These are phyloP conservation scores for Cordyceps farinosa DNA, from an alignment of 2,329 filamentous ascomycete genomes.

Conservation along the genomic window DNA sequence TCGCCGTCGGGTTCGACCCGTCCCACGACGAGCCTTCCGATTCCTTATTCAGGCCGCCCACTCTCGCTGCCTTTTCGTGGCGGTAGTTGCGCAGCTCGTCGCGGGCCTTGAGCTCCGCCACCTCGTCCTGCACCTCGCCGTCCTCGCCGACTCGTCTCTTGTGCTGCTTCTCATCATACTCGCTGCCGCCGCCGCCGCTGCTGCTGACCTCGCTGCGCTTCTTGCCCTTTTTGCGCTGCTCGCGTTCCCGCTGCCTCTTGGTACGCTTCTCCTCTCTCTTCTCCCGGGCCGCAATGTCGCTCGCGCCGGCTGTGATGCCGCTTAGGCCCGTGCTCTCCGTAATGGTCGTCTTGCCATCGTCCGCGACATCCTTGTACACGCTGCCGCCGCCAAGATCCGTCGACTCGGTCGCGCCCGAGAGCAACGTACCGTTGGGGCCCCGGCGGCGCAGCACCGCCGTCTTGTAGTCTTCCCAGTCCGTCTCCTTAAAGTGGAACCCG, in stretches of 20 bases:
- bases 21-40: slow-evolving; percentile 78
- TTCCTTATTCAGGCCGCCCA: slow-evolving; percentile 83
- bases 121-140: slow-evolving; percentile 57
- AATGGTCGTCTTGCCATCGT: slow-evolving; percentile 43
- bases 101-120: slow-evolving; percentile 60
- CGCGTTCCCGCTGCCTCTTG: slow-evolving; percentile 40
- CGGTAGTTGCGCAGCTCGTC: slow-evolving; percentile 78
- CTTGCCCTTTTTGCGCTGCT: slow-evolving; percentile 20
- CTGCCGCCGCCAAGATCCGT: slow-evolving; percentile 86
- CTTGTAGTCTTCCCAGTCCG: slow-evolving; percentile 99
- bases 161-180: slow-evolving; percentile 8
- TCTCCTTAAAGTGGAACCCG: slow-evolving; percentile 79
- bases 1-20: slow-evolving; percentile 65
- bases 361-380: slow-evolving; percentile 70
- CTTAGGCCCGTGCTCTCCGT: slow-evolving; percentile 46
- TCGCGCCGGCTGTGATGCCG: slow-evolving; percentile 56
- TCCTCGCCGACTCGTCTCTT: slow-evolving; percentile 52
- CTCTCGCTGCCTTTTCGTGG: slow-evolving; percentile 77
- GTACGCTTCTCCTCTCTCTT: slow-evolving; percentile 52
- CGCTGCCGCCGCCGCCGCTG: slow-evolving; percentile 28
- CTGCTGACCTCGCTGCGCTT: slow-evolving; percentile 25
- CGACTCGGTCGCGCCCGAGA: slow-evolving; percentile 76
- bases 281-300: slow-evolving; percentile 53
- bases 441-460: slow-evolving; percentile 84
- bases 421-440: slow-evolving; percentile 81